Evolutionary conservation across 1,139 yeast species (phyloP), one percentile per base, ranked within the genome.

Genomic region (Dujonia santamariae): DNA sequence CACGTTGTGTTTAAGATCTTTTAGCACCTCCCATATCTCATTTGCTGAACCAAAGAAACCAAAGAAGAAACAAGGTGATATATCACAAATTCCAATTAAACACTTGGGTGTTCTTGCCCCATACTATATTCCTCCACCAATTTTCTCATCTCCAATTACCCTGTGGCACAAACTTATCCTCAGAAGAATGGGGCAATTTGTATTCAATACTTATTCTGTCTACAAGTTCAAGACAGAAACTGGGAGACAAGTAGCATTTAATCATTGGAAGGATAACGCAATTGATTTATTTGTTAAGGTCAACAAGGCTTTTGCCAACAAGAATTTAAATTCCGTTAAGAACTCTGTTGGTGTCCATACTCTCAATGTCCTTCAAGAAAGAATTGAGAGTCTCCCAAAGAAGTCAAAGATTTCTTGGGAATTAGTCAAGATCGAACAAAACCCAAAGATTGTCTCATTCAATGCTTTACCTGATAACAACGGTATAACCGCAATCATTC

Each of bases 331-430:
- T 32, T 34, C 53, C 7, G 69, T 65, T 39, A 53, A 67, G 42
- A 58, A 57, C 22, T 63, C 62, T 14, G 46, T 44, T 26, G 72
- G 73, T 3, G 54, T 50, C 12, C 63, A 57, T 35, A 66, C 64
- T 3, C 48, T 59, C 32, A 54, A 56, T 26, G 52, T 54, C 16
- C 56, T 69, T 39, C 43, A 49, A 18, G 51, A 50, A 26, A 48
- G 71, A 34, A 55, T 60, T 4, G 44, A 37, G 7, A 50, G 61
- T 20, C 66, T 87, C 38, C 95, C 96, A 15, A 55, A 62, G 13
- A 68, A 72, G 40, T 66, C 77, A 26, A 70, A 72, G 40, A 64
- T 86, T 41, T 77, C 75, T 36, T 88, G 97, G 97, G 83, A 85
- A 48, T 67, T 88, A 36, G 61, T 80, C 26, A 77, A 80, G 43